Conservation (phyloP, 768 basidiomycete species). For the Mycena maculata region DNA sequence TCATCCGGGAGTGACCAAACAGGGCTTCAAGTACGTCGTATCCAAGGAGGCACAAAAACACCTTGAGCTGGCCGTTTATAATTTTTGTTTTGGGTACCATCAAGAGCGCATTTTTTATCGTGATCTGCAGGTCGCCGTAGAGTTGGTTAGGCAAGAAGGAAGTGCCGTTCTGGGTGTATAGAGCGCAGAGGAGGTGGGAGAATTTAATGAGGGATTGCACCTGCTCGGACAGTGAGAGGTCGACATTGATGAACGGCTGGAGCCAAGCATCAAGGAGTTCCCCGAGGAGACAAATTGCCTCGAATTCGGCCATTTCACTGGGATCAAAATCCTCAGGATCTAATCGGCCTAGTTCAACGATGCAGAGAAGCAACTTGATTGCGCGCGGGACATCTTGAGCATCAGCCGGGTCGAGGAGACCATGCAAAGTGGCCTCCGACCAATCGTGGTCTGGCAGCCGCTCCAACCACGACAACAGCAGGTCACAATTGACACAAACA, state of each 20-base stretch:
- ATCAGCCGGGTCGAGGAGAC: slow-evolving; percentile 30
- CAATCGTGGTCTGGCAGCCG: not conserved
- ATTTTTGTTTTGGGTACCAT: slow-evolving; percentile 26
- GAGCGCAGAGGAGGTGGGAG: slow-evolving; percentile 18
- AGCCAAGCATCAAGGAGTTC: slow-evolving; percentile 23
- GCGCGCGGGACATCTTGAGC: slow-evolving; percentile 36
- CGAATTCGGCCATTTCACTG: not conserved
- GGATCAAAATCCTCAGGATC: slow-evolving; percentile 11
- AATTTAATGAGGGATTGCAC: slow-evolving; percentile 15
- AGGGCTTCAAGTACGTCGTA: slow-evolving; percentile 36
- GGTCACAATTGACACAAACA: slow-evolving; percentile 4
- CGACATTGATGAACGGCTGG: slow-evolving; percentile 25
- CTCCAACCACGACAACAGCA: slow-evolving; percentile 10
- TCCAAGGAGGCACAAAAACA: slow-evolving; percentile 28
- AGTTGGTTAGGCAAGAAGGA: slow-evolving; percentile 33
- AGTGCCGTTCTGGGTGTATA: slow-evolving; percentile 11
- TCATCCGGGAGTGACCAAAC: slow-evolving; percentile 32
- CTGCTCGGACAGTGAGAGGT: slow-evolving; percentile 29
- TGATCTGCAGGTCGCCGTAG: slow-evolving; percentile 30
- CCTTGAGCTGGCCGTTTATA: not conserved
- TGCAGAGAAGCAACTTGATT: slow-evolving; percentile 21
- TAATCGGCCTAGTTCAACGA: slow-evolving; percentile 17
- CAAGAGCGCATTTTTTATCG: slow-evolving; percentile 35
- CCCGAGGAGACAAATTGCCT: slow-evolving; percentile 20
- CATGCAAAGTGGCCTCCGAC: slow-evolving; percentile 12